Base-by-base conservation (phyloP, 352 stramenopile genomes). In the Phytophthora vignae region DNA sequence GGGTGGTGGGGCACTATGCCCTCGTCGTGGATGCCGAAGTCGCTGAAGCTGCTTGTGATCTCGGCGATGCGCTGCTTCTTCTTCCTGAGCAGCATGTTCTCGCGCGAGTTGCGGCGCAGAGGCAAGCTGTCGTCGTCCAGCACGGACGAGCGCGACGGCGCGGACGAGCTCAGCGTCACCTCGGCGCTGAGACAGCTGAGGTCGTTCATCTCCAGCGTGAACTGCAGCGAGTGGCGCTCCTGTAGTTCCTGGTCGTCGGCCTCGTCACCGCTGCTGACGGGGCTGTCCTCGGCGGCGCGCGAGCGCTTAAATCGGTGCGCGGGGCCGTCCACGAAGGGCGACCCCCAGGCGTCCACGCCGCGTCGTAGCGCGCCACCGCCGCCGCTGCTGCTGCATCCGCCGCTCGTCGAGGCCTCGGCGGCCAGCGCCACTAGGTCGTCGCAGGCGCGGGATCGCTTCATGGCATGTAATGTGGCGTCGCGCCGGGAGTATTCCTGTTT, bases 381-480 rank as follows among this genome's bases (percentile, higher is more conserved):
- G 22, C 22, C 2, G 60, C 11, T 67, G 29, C 31, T 64, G 36
- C 49, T 49, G 48, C 49, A 53, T 59, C 17, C 42, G 29, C 21
- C 10, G 42, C 11, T 38, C 11, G 54, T 15, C 0, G 46, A 59
- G 53, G 75, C 56, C 40, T 74, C 60, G 68, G 74, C 67, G 58
- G 73, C 84, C 52, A 92, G 75, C 29, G 82, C 78, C 54, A 89
- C 77, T 40, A 92, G 78, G 62, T 92, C 82, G 64, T 90, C 81
- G 64, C 80, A 90, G n/a, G 84, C 84, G 55, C 84, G 82, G 31
- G 84, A 92, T 75, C 84, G 79, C 70, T 92, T 92, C 84, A 92
- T 90, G 17, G 54, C 49, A 63, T 68, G 3, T 52, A 76, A 12
- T 2, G 21, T 40, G 8, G 31, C 31, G 14, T 54, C 42, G 29